Percentiles rank a stretch among this genome's conserved stretches.
Evolutionary conservation across 768 basidiomycete species (phyloP).

Genomic region (Suillus subaureus): DNA sequence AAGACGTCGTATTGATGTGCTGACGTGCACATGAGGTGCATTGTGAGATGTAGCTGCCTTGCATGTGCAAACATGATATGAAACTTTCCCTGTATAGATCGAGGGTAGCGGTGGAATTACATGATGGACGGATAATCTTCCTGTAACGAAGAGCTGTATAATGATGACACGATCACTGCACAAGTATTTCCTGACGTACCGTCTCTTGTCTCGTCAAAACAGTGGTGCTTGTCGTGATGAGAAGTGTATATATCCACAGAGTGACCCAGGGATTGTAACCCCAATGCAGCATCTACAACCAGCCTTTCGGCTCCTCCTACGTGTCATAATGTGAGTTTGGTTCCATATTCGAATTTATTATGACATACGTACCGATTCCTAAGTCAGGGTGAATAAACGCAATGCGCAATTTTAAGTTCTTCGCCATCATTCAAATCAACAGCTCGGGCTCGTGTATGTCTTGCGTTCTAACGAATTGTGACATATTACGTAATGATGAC

Average conservation of each 20-base stretch:
- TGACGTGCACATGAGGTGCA: conserved; percentile 55
- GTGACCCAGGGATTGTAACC: conserved; percentile 84
- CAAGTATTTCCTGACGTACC: conserved; percentile 48
- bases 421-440: conserved; percentile 8
- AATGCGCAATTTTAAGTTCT: conserved; percentile 44
- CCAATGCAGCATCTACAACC: conserved; percentile 92
- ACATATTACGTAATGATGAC: neutral
- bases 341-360: neutral
- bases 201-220: conserved; percentile 92
- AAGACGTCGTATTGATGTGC: conserved; percentile 72
- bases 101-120: conserved; percentile 77
- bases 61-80: conserved; percentile 90
- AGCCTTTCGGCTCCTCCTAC: conserved; percentile 94
- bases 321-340: conserved; percentile 3
- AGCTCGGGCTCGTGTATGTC: neutral
- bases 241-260: conserved; percentile 90
- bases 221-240: conserved; percentile 83
- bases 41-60: conserved; percentile 82
- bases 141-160: conserved; percentile 40
- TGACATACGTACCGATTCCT: conserved; percentile 70
- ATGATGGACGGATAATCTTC: conserved; percentile 77
- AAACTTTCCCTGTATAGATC: conserved; percentile 75
- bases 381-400: conserved; percentile 95
- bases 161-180: neutral
- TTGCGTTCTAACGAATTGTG: neutral